These are phyloP conservation scores for Trichoderma gracile DNA, from an alignment of 2,329 filamentous ascomycete species.

Conservation along the genomic window DNA sequence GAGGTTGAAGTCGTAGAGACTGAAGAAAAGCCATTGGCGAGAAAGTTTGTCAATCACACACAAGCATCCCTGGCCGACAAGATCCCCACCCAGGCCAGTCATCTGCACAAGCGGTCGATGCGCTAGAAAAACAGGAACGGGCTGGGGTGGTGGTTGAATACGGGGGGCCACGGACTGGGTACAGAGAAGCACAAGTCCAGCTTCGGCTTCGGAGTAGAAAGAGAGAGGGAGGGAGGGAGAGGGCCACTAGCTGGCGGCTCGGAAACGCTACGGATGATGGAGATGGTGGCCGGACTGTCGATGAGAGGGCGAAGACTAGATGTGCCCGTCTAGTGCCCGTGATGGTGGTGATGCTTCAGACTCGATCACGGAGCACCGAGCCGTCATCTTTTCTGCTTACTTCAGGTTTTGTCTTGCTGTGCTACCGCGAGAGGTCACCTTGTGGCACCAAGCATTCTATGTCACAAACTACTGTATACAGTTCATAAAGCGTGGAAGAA, in stretches of 20 bases:
- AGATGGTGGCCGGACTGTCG: neutral
- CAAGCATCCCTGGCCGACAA: neutral
- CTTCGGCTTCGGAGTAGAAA: slow-evolving; percentile 9
- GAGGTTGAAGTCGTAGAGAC: slow-evolving; percentile 12
- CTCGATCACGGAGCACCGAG: too few species aligned
- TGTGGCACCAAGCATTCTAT: too few species aligned
- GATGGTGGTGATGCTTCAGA: too few species aligned
- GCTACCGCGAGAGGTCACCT: too few species aligned
- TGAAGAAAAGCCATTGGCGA: neutral
- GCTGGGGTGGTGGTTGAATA: neutral
- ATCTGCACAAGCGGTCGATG: slow-evolving; percentile 21
- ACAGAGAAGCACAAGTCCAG: neutral
- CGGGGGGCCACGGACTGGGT: neutral
- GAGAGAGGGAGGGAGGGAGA: neutral
- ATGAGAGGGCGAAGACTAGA: too few species aligned
- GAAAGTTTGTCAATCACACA: slow-evolving; percentile 15
- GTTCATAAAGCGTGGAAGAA: neutral
- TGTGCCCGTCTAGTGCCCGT: too few species aligned
- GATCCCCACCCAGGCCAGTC: slow-evolving; percentile 18
- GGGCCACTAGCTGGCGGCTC: neutral
- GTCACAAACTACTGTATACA: too few species aligned
- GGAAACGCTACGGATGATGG: slow-evolving; percentile 8
- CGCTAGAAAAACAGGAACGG: slow-evolving; percentile 15
- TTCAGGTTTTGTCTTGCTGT: too few species aligned
- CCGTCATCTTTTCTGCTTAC: too few species aligned